phyloP scores from a whole-genome alignment of 2,329 filamentous ascomycete species.

The Lecanosticta acicola region DNA sequence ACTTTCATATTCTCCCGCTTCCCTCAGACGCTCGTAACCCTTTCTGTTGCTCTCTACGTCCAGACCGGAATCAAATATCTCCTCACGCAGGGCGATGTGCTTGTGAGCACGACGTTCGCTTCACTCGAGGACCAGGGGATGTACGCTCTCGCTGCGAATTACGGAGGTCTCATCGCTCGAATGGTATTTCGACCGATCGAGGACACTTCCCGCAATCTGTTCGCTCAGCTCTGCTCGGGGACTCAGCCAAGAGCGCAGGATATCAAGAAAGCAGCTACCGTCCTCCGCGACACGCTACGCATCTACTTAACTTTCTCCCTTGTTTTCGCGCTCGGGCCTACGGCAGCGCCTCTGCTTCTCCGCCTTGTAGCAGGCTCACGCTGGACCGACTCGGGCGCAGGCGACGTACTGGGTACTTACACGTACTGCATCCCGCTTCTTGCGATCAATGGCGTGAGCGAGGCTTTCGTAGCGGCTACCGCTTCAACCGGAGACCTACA shows the following conservation, averaged over 20 bases:
- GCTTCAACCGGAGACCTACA: constrained; percentile 71
- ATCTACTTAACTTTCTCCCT: constrained; percentile 71
- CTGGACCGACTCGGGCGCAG: constrained; percentile 71
- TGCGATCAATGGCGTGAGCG: constrained; percentile 83
- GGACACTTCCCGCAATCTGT: constrained; percentile 84
- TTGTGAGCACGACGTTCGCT: constrained; percentile 75
- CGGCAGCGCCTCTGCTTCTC: constrained; percentile 67
- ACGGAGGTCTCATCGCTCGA: constrained; percentile 77
- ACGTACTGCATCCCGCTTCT: constrained; percentile 91
- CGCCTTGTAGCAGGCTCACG: constrained; percentile 67
- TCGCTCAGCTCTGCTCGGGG: constrained; percentile 67
- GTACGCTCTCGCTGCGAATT: constrained; percentile 91
- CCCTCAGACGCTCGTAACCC: constrained; percentile 61
- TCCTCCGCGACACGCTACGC: constrained; percentile 60
- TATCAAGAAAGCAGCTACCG: constrained; percentile 40
- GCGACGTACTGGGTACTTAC: constrained; percentile 68
- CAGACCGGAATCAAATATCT: constrained; percentile 90
- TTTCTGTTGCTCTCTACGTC: constrained; percentile 76
- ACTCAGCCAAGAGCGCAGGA: constrained; percentile 9
- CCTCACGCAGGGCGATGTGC: constrained; percentile 87
- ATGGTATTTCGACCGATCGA: constrained; percentile 93
- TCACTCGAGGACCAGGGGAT: constrained; percentile 77
- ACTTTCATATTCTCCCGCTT: constrained; percentile 58
- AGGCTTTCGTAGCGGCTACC: constrained; percentile 87
- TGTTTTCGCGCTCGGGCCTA: constrained; percentile 64